Evolutionary conservation across 129 eudicot species (phyloP), one percentile per base, ranked within the genome.

Genomic region (Tagetes erecta): DNA sequence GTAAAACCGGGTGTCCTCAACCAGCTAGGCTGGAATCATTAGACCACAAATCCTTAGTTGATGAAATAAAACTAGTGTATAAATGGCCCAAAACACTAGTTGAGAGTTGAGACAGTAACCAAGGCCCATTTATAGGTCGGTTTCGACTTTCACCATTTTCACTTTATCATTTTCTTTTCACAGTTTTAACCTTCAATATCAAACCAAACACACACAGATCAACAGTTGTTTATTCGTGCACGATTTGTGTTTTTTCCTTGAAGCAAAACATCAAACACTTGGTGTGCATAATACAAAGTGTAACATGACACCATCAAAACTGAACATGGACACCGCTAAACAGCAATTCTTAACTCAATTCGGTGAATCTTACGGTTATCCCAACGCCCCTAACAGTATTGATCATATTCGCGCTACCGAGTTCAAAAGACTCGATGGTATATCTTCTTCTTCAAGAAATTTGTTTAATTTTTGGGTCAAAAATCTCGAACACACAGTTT

Each of bases 361-460:
- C 10, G 93, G 98, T 36, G 85, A 78, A n/a, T 87, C 82, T 76
- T 94, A 94, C 47, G 97, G 97, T 20, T 94, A 94, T 72, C 89
- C 88, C 31, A 71, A 90, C 58, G 88, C 88, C 30, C 88, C 87
- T n/a, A 88, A 86, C n/a, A 77, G 63, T 78, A 82, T 94, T 63
- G 97, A 94, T 74, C 72, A 88, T 33, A 86, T 94, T 70, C 85
- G 97, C 79, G 89, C 97, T 50, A 86, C 93, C 35, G 93, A 90
- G 62, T 94, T 94, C 80, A 85, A 83, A 73, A 57, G 98, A 79
- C 82, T 94, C 55, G 79, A 85, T 10, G 96, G 90, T 42, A 27
- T 37, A 33, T 49, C 62, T 62, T 74, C 44, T 42, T 59, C 11
- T 60, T 45, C 35, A 35, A 64, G 79, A 50, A 70, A 12, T 50